Base-by-base conservation (phyloP, 768 basidiomycete species). In the Naganishia randhawae region DNA sequence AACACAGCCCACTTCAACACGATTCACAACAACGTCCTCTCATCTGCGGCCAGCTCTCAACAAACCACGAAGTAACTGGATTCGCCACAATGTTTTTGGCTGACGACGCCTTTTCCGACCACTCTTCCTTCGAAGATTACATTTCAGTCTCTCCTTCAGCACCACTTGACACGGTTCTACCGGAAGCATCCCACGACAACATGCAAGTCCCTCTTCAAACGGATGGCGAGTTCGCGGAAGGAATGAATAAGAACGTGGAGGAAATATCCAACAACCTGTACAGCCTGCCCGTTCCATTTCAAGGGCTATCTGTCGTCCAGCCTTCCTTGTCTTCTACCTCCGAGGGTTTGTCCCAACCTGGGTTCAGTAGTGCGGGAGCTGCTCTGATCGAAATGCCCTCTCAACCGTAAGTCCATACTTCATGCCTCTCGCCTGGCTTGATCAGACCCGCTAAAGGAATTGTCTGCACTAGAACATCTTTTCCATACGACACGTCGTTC, bases 111-210 rank as follows among this genome's bases (percentile, higher is more conserved):
- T 55, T 55, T 33, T 55, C 35, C 57, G 57, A 61, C 37, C 39
- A 61, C 22, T 61, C 57, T 8, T 61, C 57, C 57, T 61, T 61
- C 39, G 57, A 61, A 35, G 57, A 61, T 1, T 61, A 61, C 37
- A 61, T 61, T 39, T 61, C 57, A 6, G 57, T 61, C 22, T 61
- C 57, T 39, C 57, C 57, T 17, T 27, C 57, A 13, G 19, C 45
- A 16, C 14, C 41, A 11, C 57, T n/a, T 39, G 27, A 14, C 57
- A 61, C 41, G 37, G 25, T 41, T 22, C 6, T 25, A 19, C 27
- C 37, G 19, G 19, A 48, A n/a, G 45, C 45, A 22, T n/a, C 16
- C 14, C 45, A 22, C 4, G n/a, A 48, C 6, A 4, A n/a, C 19
- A 22, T 22, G 7, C 45, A 48, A 22, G 7, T n/a, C 13, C 45